Evolutionary conservation across 768 basidiomycete genomes (phyloP).

Genomic region (Boletus edulis): DNA sequence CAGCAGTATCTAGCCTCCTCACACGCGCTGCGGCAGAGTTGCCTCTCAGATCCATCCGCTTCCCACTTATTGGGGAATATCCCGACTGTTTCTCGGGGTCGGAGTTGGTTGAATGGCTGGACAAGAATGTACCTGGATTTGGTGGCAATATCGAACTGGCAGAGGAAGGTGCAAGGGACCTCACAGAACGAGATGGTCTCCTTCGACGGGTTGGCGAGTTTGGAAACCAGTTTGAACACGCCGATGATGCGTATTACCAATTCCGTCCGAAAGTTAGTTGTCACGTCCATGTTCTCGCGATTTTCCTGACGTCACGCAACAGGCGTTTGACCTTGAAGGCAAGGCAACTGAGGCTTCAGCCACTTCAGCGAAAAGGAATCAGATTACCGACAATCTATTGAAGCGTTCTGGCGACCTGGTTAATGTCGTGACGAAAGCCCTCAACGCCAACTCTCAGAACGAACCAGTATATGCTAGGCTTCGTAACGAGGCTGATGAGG

Average conservation of each 20-base stretch:
- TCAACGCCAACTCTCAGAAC: conserved; percentile 43
- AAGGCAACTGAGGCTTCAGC: conserved; percentile 23
- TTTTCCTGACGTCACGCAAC: conserved; percentile 18
- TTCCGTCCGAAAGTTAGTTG: conserved; percentile 70
- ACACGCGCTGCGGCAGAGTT: conserved; percentile 69
- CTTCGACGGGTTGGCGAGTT: conserved; percentile 78
- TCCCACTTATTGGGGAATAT: conserved; percentile 83
- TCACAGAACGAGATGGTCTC: conserved; percentile 52
- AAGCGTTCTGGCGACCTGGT: conserved; percentile 71
- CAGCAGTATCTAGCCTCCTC: conserved; percentile 67
- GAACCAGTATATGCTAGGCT: conserved; percentile 72
- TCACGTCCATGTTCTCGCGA: conserved; percentile 8
- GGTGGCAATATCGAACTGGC: conserved; percentile 76
- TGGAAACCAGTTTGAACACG: conserved; percentile 76
- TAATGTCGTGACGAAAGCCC: conserved; percentile 69
- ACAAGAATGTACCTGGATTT: conserved; percentile 73
- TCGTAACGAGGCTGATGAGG: conserved; percentile 75
- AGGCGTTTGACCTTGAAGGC: conserved; percentile 32
- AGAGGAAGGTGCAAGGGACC: conserved; percentile 61
- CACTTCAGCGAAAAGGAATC: conserved; percentile 28
- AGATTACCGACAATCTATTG: conserved; percentile 54
- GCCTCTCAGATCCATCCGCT: conserved; percentile 66
- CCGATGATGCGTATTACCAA: conserved; percentile 80
- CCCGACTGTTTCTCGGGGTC: conserved; percentile 85
- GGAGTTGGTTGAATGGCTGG: conserved; percentile 84